These are phyloP conservation scores for Cryptomeria japonica DNA, from an alignment of 75 land plant genomes.

Conservation along the genomic window DNA sequence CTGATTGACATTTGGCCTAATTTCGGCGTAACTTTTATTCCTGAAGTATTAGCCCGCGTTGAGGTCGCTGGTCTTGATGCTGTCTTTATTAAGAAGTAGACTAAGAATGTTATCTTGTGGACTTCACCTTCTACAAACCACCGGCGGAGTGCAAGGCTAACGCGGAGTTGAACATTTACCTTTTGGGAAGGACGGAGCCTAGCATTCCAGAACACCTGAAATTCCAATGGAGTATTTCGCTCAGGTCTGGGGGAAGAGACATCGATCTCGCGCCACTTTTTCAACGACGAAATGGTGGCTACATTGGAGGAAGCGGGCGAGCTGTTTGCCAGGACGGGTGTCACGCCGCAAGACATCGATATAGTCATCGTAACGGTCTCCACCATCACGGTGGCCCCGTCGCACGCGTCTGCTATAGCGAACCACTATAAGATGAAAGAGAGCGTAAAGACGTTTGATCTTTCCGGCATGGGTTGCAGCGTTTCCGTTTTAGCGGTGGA, in stretches of 20 bases:
- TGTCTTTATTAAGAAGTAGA: no score
- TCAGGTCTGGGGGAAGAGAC: neutral
- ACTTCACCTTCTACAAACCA: neutral
- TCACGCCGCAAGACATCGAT: slow-evolving; percentile 46
- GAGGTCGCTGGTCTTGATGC: no score
- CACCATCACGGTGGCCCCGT: slow-evolving; percentile 63
- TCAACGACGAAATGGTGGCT: neutral
- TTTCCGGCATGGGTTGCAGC: slow-evolving; percentile 13
- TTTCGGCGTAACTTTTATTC: no score
- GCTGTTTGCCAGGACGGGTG: slow-evolving; percentile 42
- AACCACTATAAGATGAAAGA: slow-evolving; percentile 48
- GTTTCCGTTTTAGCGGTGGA: slow-evolving; percentile 51
- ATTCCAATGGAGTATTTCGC: neutral
- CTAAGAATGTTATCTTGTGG: neutral
- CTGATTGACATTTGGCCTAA: no score
- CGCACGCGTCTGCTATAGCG: slow-evolving; percentile 55
- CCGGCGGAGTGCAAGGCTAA: neutral
- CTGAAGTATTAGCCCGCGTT: no score
- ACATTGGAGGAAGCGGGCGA: slow-evolving; percentile 43
- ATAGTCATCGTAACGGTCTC: slow-evolving; percentile 64
- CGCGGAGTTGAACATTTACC: no score
- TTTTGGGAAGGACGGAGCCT: neutral
- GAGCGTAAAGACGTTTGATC: slow-evolving; percentile 49
- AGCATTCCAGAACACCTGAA: neutral
- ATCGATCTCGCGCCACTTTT: slow-evolving; percentile 3